Conservation (phyloP, 192 early-diverging fungal genomes). For the Hyaloraphidium curvatum region DNA sequence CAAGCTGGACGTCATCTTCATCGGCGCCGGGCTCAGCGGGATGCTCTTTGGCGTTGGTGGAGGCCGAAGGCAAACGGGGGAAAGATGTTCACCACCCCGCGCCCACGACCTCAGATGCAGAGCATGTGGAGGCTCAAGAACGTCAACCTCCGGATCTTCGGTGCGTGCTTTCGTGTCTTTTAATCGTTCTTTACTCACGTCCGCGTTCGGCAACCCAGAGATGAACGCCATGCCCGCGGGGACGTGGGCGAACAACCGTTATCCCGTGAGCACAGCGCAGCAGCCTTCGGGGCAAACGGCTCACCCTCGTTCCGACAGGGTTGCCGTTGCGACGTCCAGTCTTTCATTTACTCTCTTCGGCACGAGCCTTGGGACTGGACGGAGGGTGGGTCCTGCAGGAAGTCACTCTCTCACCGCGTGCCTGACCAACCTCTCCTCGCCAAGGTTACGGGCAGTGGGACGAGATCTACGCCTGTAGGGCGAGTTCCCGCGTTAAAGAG, state of each 20-base stretch:
- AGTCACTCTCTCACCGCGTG: too few species aligned
- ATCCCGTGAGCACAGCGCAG: too few species aligned
- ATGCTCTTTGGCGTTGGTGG: conserved; percentile 2
- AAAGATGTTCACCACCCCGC: not conserved
- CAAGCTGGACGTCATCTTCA: not conserved
- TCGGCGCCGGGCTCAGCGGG: not conserved
- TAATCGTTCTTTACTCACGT: not conserved
- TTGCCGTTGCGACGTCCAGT: not conserved
- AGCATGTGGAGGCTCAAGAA: not conserved
- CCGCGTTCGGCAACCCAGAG: not conserved
- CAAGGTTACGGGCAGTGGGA: not conserved
- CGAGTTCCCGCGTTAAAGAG: too few species aligned
- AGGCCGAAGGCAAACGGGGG: not conserved
- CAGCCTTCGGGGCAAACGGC: too few species aligned
- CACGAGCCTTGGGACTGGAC: not conserved
- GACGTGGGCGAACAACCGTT: too few species aligned
- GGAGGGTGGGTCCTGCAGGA: too few species aligned
- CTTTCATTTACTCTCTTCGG: not conserved
- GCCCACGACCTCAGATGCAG: too few species aligned
- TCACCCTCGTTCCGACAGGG: too few species aligned
- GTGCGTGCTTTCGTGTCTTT: not conserved
- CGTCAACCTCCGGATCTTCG: not conserved
- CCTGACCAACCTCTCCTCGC: too few species aligned
- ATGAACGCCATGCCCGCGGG: too few species aligned
- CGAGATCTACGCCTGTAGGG: conserved; percentile 1